Evolutionary conservation across 2,329 filamentous ascomycete genomes (phyloP).

Genomic region (Arthrobotrys entomopaga): DNA sequence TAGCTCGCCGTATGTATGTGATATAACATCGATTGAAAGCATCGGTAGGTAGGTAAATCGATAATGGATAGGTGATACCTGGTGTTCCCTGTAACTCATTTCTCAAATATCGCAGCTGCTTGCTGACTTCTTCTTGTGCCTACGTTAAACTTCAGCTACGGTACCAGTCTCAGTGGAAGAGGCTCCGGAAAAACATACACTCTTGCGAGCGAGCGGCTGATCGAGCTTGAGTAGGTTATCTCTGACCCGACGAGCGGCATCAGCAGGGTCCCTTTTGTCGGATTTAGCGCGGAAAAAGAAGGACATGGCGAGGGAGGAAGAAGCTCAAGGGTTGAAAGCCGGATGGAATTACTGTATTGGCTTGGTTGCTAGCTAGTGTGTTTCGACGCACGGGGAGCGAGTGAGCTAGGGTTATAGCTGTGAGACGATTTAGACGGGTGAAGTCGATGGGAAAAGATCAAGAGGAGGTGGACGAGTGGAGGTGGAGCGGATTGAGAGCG

Average conservation of each 20-base stretch:
- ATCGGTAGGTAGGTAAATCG: slow-evolving; percentile 38
- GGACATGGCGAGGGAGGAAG: slow-evolving; percentile 67
- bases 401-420: neutral
- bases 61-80: slow-evolving; percentile 68
- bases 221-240: slow-evolving; percentile 72
- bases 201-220: slow-evolving; percentile 68
- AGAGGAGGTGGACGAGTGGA: neutral
- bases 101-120: slow-evolving; percentile 90
- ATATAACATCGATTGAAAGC: too few species aligned
- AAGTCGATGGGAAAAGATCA: neutral
- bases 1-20: neutral
- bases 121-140: slow-evolving; percentile 85
- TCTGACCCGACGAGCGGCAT: slow-evolving; percentile 72
- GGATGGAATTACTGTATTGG: neutral
- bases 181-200: slow-evolving; percentile 64
- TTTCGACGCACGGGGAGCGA: neutral
- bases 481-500: slow-evolving; percentile 13
- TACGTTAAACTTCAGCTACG: slow-evolving; percentile 62
- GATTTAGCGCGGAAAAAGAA: slow-evolving; percentile 75
- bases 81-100: slow-evolving; percentile 90
- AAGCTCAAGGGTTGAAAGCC: neutral
- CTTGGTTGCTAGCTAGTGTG: neutral
- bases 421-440: neutral
- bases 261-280: slow-evolving; percentile 67
- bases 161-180: neutral